Conservation (phyloP, 2,329 filamentous ascomycete species). For the Trichoderma asperellum region DNA sequence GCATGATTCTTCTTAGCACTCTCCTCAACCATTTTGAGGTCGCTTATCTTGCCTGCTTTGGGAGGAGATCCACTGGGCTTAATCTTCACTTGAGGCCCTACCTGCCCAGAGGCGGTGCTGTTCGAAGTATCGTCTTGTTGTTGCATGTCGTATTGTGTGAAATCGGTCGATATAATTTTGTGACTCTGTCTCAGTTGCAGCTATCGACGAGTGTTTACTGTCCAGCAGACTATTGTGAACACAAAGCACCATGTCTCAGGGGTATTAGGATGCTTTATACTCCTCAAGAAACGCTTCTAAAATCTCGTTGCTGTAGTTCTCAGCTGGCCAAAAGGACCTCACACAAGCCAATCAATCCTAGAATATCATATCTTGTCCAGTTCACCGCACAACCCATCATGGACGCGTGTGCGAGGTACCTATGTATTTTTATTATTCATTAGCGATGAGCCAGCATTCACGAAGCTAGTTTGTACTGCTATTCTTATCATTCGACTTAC, state of each 20-base stretch:
- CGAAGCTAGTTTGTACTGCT: not conserved
- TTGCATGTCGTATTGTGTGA: slow-evolving; percentile 5
- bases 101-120: not conserved
- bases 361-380: slow-evolving; percentile 10
- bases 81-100: slow-evolving; percentile 3
- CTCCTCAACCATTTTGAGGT: not conserved
- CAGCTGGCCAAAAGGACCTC: not conserved
- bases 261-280: slow-evolving; percentile 2
- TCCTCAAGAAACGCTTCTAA: not conserved
- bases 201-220: not conserved
- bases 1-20: slow-evolving; percentile 5
- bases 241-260: not conserved
- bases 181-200: not conserved
- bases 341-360: slow-evolving; percentile 2
- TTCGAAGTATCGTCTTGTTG: not conserved
- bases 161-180: not conserved
- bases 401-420: not conserved
- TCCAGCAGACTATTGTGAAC: not conserved
- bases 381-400: not conserved
- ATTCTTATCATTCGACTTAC: not conserved
- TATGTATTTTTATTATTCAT: not conserved
- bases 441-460: not conserved
- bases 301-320: not conserved
- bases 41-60: slow-evolving; percentile 7
- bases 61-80: slow-evolving; percentile 7